Conservation (phyloP, 164 flowering plant genomes). For the Cinnamomum micranthum region DNA sequence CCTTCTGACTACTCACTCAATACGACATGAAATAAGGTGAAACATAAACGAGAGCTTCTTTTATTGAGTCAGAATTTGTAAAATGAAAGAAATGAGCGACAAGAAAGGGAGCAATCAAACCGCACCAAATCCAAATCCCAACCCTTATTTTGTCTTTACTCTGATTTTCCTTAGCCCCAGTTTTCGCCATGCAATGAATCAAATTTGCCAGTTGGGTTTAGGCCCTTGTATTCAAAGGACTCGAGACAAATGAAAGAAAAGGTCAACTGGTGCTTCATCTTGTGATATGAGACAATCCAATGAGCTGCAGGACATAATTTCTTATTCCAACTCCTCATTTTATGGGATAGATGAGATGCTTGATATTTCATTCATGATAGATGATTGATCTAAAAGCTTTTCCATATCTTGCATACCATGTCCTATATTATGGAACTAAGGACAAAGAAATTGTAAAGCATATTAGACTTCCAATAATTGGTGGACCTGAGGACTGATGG, state of each 20-base stretch:
- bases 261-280: neutral
- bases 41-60: neutral
- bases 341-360: too few species aligned
- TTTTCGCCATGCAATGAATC: constrained; percentile 9
- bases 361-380: too few species aligned
- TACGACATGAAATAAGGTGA: neutral
- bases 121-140: constrained; percentile 14
- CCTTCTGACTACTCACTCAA: neutral
- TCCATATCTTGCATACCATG: too few species aligned
- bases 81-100: neutral
- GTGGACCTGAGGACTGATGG: too few species aligned
- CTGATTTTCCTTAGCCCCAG: neutral
- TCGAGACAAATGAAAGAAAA: neutral
- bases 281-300: too few species aligned
- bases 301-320: too few species aligned
- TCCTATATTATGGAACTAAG: too few species aligned
- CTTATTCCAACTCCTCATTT: too few species aligned
- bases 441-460: too few species aligned
- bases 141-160: constrained; percentile 9
- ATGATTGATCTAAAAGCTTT: too few species aligned
- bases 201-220: neutral
- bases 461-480: too few species aligned
- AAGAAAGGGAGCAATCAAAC: constrained; percentile 4
- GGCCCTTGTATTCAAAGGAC: neutral
- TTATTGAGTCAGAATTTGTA: neutral